Percentiles rank a stretch among this genome's conserved stretches.
Evolutionary conservation across 2,329 filamentous ascomycete genomes (phyloP).

Genomic region (Paramyrothecium roridum): DNA sequence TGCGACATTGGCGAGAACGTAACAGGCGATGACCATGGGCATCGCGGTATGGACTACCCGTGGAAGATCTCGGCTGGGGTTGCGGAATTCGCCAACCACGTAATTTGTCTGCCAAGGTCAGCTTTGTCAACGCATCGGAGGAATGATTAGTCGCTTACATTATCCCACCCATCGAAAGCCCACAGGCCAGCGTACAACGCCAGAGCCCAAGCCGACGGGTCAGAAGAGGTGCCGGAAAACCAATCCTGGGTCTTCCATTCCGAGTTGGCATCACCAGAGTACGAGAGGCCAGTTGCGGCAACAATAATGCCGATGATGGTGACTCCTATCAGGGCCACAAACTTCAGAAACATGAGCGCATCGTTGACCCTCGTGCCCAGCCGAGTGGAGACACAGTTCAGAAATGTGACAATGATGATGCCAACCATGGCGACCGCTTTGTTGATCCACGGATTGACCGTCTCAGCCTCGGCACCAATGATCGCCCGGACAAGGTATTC

Average conservation of each 20-base stretch:
- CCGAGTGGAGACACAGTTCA: slow-evolving; percentile 90
- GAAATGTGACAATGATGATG: slow-evolving; percentile 70
- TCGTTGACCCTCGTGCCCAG: slow-evolving; percentile 86
- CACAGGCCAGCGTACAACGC: slow-evolving; percentile 93
- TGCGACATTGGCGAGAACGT: slow-evolving; percentile 85
- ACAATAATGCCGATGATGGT: slow-evolving; percentile 88
- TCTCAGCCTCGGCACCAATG: slow-evolving; percentile 81
- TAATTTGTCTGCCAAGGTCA: slow-evolving; percentile 74
- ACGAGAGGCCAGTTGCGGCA: slow-evolving; percentile 78
- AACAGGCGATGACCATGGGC: slow-evolving; percentile 86
- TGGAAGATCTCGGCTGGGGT: slow-evolving; percentile 84
- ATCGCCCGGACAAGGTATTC: slow-evolving; percentile 91
- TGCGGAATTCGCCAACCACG: slow-evolving; percentile 94
- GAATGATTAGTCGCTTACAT: slow-evolving; percentile 57
- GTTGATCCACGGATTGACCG: slow-evolving; percentile 81
- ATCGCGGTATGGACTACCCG: slow-evolving; percentile 95
- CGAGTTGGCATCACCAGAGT: slow-evolving; percentile 68
- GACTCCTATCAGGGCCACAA: slow-evolving; percentile 81
- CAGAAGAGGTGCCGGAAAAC: slow-evolving; percentile 82
- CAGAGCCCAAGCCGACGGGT: slow-evolving; percentile 85
- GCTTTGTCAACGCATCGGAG: background rate
- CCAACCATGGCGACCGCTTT: slow-evolving; percentile 82
- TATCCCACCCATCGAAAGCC: slow-evolving; percentile 99
- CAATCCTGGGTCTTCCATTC: slow-evolving; percentile 87
- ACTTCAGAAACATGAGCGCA: slow-evolving; percentile 95